These are phyloP conservation scores for Teratosphaeria viscida DNA, from an alignment of 2,329 filamentous ascomycete genomes.

Conservation along the genomic window DNA sequence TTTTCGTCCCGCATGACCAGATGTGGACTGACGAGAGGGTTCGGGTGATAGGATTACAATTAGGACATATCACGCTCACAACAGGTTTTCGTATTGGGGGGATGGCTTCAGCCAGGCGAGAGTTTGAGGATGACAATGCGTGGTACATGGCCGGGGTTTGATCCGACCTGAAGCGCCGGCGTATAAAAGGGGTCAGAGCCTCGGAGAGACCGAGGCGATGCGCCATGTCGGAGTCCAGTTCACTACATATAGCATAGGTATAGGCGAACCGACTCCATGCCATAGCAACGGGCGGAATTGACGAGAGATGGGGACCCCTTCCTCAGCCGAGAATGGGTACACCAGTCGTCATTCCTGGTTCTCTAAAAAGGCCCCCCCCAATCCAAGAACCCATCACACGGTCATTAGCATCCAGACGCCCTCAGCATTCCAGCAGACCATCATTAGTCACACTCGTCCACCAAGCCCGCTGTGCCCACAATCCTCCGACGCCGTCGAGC, in stretches of 20 bases:
- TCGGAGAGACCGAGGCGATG: not conserved
- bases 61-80: constrained; percentile 1
- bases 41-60: constrained; percentile 1
- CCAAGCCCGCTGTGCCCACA: too few relatives aligned
- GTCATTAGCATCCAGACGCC: too few relatives aligned
- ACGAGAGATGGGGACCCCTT: not conserved
- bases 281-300: not conserved
- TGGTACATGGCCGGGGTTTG: not conserved
- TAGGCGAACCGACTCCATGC: not conserved
- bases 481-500: too few relatives aligned
- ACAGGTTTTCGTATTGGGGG: constrained; percentile 9
- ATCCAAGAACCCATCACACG: too few relatives aligned
- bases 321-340: too few relatives aligned
- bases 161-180: not conserved
- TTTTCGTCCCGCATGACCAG: not conserved
- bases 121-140: constrained; percentile 9
- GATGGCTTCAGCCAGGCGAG: constrained; percentile 12
- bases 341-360: too few relatives aligned
- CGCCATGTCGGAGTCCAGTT: not conserved
- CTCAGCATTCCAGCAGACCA: too few relatives aligned
- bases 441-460: too few relatives aligned
- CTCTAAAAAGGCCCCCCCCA: too few relatives aligned
- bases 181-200: not conserved
- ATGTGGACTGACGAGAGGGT: not conserved
- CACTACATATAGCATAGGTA: too few relatives aligned